These are phyloP conservation scores for Thoreauomyces humboldtii DNA, from an alignment of 192 early-diverging fungal genomes.

Conservation along the genomic window DNA sequence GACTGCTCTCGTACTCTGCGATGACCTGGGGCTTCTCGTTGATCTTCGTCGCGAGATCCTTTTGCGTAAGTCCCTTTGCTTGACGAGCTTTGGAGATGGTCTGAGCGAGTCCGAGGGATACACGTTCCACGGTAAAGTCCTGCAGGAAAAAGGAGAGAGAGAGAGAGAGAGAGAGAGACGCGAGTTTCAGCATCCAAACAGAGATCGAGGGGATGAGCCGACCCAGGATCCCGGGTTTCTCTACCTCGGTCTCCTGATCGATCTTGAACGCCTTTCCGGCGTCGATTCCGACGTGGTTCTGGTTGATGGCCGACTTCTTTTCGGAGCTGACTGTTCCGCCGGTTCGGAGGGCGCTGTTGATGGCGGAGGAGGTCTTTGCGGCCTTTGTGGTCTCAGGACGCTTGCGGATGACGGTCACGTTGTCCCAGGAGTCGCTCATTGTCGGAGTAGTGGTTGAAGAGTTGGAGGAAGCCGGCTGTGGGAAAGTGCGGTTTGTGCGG, in stretches of 20 bases:
- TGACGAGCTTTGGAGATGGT: slow-evolving; percentile 80
- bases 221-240: not conserved
- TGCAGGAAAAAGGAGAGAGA: slow-evolving; percentile 16
- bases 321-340: slow-evolving; percentile 71
- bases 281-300: slow-evolving; percentile 37
- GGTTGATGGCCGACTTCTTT: slow-evolving; percentile 59
- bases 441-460: too few relatives aligned
- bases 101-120: slow-evolving; percentile 71
- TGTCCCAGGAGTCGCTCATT: slow-evolving; percentile 63
- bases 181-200: not conserved
- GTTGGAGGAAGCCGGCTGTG: too few relatives aligned
- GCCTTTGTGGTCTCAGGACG: slow-evolving; percentile 51
- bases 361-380: slow-evolving; percentile 53
- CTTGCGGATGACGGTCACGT: slow-evolving; percentile 78
- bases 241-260: slow-evolving; percentile 82
- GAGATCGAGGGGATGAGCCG: not conserved
- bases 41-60: slow-evolving; percentile 82
- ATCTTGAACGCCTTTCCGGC: slow-evolving; percentile 74
- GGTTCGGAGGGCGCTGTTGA: slow-evolving; percentile 74
- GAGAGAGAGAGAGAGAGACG: not conserved
- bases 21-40: slow-evolving; percentile 92
- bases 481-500: too few relatives aligned
- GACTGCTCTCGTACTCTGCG: slow-evolving; percentile 86
- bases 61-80: slow-evolving; percentile 77
- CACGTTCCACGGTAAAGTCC: slow-evolving; percentile 53